Evolutionary conservation across 2,329 filamentous ascomycete genomes (phyloP), one percentile per base, ranked within the genome.

Genomic region (Sporothrix globosa): DNA sequence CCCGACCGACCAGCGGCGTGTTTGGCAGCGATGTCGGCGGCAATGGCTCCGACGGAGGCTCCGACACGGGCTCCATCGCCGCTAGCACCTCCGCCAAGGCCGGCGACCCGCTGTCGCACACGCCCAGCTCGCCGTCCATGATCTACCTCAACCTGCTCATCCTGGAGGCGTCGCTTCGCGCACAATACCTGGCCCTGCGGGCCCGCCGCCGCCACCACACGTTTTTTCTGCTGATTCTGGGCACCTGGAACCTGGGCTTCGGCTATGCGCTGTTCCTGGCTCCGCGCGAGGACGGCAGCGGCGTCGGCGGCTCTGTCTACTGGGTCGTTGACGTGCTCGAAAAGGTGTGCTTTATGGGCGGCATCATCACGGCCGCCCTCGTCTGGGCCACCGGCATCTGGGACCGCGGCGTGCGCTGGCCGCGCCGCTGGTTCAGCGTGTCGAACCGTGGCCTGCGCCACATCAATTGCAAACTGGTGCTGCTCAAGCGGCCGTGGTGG

Each of bases 131-230:
- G 19, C 94, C 94, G 60, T 92, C 93, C 69, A 96, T 97, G 84
- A 97, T 99, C 78, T 99, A 99, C 82, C 89, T 99, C 76, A 99
- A 99, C 81, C 90, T 99, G 30, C 87, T 99, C 71, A 96, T 99
- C 76, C 92, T 99, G 80, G 96, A 99, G 80, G 93, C 93, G 65
- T 97, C 93, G 5, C 85, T 99, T 48, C 92, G 96, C 74, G 90
- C 93, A 30, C 96, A 99, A 77, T 98, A 96, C 81, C 89, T 99
- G 70, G 92, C 93, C 73, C 86, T 98, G 58, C 92, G 95, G 71
- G 92, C 93, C 61, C 90, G 96, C 54, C 88, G 93, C 63, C 90
- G 96, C 19, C 92, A 97, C 76, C 95, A 99, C 80, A 94, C 93
- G 2, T 96, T 98, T 81, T 97, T 98, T 77, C 84, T 98, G 27